These are phyloP conservation scores for Larix kaempferi DNA, from an alignment of 75 land plant genomes.

Conservation along the genomic window DNA sequence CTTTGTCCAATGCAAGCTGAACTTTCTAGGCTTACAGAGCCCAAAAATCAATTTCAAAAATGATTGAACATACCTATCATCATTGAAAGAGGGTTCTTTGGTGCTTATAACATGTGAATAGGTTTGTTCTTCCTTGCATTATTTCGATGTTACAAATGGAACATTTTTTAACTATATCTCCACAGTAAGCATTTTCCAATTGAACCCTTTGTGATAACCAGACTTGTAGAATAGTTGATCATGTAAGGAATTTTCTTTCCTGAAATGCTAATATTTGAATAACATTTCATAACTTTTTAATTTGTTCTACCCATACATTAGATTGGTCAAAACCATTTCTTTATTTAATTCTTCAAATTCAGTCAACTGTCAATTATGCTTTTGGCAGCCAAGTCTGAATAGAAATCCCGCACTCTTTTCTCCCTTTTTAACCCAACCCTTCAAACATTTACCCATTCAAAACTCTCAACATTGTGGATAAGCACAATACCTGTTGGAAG, in stretches of 20 bases:
- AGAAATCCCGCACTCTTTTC: neutral
- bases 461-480: neutral
- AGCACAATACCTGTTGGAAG: slow-evolving; percentile 54
- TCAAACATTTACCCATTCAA: neutral
- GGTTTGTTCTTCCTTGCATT: neutral
- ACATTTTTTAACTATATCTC: neutral
- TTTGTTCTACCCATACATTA: neutral
- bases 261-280: neutral
- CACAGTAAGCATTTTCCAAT: neutral
- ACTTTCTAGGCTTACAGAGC: no score
- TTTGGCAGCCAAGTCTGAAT: neutral
- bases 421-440: neutral
- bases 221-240: neutral
- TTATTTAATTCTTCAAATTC: neutral
- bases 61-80: neutral
- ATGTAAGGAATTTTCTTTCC: neutral
- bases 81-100: neutral
- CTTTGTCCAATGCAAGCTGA: no score
- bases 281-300: neutral
- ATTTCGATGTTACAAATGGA: neutral
- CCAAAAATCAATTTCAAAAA: no score
- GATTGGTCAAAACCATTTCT: neutral
- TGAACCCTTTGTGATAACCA: neutral
- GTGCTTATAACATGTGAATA: neutral
- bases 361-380: neutral